A percentile compares a stretch with the other conserved stretches of the same genome.
Evolutionary conservation across 345 rosid genomes (phyloP).

Genomic region (Eucalyptus marginata): DNA sequence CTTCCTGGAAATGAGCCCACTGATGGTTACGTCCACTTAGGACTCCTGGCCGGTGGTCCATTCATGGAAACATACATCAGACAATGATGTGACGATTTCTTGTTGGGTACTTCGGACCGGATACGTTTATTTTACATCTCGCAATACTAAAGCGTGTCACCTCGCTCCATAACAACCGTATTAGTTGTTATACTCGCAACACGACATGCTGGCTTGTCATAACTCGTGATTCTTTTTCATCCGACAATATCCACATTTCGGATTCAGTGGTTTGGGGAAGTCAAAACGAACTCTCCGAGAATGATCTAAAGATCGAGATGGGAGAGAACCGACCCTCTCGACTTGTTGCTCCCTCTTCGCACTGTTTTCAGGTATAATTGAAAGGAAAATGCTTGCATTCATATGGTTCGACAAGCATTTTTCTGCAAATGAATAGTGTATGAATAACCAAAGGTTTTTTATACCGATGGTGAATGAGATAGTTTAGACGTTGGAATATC

Average conservation of each 20-base stretch:
- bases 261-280: not conserved
- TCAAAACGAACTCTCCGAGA: not conserved
- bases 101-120: not conserved
- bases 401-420: not conserved
- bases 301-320: not conserved
- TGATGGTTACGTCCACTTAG: not conserved
- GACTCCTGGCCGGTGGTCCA: not conserved
- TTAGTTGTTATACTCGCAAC: not conserved
- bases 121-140: not conserved
- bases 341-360: not conserved
- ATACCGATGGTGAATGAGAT: not conserved
- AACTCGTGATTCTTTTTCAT: fast-evolving
- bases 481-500: not conserved
- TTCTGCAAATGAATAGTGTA: not conserved
- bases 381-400: not conserved
- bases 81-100: not conserved
- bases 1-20: not conserved
- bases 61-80: not conserved
- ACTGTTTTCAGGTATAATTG: not conserved
- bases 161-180: not conserved
- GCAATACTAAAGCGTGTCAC: fast-evolving
- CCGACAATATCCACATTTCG: fast-evolving
- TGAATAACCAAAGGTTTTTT: not conserved
- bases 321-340: not conserved
- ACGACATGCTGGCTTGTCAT: fast-evolving